Percentiles rank a stretch among this genome's conserved stretches.
phyloP scores from a whole-genome alignment of 768 basidiomycete species.

The Pholiota conissans region DNA sequence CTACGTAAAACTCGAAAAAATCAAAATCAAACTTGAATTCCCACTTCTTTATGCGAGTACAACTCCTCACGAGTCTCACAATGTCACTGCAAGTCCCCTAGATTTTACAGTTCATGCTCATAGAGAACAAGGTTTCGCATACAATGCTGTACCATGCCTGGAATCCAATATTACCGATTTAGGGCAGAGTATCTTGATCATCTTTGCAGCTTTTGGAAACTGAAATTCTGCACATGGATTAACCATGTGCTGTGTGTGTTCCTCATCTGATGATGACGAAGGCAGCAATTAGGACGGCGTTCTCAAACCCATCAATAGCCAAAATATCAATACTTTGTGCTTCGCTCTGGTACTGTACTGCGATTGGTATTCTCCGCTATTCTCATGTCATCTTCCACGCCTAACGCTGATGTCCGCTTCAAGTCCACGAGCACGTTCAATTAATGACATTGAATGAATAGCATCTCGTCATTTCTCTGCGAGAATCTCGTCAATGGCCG shows the following conservation, averaged over 20 bases:
- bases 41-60: not conserved
- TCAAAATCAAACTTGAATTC: not conserved
- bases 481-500: not conserved
- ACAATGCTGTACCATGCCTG: too few species aligned
- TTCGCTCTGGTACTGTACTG: not conserved
- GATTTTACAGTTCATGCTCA: not conserved
- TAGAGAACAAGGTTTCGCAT: not conserved
- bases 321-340: not conserved
- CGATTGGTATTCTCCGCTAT: not conserved
- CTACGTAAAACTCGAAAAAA: too few species aligned
- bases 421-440: constrained; percentile 5
- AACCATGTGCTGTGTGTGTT: not conserved
- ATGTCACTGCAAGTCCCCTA: not conserved
- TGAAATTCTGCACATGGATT: not conserved
- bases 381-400: not conserved
- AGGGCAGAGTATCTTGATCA: not conserved
- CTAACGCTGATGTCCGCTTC: constrained; percentile 7
- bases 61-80: not conserved
- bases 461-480: not conserved
- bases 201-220: not conserved
- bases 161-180: not conserved
- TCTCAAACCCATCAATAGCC: not conserved
- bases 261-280: not conserved
- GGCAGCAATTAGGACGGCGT: not conserved
- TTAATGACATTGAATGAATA: not conserved